These are phyloP conservation scores for Daldinia grandis DNA, from an alignment of 495 filamentous ascomycete genomes.

Conservation along the genomic window DNA sequence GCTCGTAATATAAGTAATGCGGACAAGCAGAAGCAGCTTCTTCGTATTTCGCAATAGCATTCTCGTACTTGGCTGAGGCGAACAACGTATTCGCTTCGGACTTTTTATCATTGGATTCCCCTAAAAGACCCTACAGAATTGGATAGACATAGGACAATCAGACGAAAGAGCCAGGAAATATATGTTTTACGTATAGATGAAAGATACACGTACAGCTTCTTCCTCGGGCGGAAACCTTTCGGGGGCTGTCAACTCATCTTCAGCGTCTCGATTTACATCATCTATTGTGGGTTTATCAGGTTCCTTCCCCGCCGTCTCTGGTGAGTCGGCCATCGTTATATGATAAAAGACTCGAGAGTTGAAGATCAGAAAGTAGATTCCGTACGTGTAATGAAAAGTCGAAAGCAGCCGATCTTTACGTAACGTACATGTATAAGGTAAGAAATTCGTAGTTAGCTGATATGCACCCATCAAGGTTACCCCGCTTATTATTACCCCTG, in stretches of 20 bases:
- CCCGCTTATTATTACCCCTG: conserved; percentile 3
- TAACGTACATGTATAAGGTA: background rate
- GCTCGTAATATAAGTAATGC: conserved; percentile 87
- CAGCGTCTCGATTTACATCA: conserved; percentile 8
- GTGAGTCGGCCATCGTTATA: conserved; percentile 11
- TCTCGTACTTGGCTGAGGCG: conserved; percentile 72
- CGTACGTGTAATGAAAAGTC: background rate
- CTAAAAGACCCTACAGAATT: conserved; percentile 66
- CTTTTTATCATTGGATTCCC: conserved; percentile 79
- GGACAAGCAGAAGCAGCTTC: conserved; percentile 83
- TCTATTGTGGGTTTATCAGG: conserved; percentile 10
- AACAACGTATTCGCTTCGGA: conserved; percentile 81
- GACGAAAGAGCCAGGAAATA: background rate
- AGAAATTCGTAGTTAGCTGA: background rate
- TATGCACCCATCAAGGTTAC: background rate
- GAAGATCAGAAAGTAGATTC: background rate
- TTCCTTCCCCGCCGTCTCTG: conserved; percentile 6
- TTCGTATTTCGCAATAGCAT: conserved; percentile 90
- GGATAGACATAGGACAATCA: conserved; percentile 3
- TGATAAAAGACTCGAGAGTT: background rate
- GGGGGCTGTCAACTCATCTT: conserved; percentile 36
- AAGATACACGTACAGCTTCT: conserved; percentile 67
- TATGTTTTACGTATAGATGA: background rate
- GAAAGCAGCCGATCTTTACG: background rate
- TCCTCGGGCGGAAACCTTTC: conserved; percentile 70